These are phyloP conservation scores for Candida rishiriensis DNA, from an alignment of 805 yeast genomes.

Conservation along the genomic window DNA sequence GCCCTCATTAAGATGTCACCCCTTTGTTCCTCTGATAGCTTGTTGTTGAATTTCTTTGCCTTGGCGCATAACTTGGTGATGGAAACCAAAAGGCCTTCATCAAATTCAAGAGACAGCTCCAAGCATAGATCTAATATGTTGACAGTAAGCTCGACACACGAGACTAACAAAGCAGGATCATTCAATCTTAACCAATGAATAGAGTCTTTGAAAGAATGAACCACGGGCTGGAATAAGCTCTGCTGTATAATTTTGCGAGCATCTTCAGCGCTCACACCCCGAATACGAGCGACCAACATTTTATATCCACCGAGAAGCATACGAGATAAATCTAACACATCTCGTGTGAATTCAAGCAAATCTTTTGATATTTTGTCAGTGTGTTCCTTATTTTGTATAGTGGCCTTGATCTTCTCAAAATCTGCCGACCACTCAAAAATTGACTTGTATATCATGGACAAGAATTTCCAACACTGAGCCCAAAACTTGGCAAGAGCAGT, in stretches of 20 bases:
- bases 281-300: constrained; percentile 32
- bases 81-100: constrained; percentile 50
- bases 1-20: constrained; percentile 60
- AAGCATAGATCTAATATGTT: constrained; percentile 61
- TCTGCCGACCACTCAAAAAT: constrained; percentile 70
- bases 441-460: constrained; percentile 60
- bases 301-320: constrained; percentile 61
- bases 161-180: constrained; percentile 64
- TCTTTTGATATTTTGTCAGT: constrained; percentile 21
- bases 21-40: constrained; percentile 62
- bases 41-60: constrained; percentile 65
- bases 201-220: constrained; percentile 62
- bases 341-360: constrained; percentile 70
- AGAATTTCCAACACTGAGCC: constrained; percentile 67
- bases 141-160: constrained; percentile 69
- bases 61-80: constrained; percentile 59
- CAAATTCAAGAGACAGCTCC: constrained; percentile 46
- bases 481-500: constrained; percentile 46
- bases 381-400: constrained; percentile 12
- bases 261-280: constrained; percentile 8
- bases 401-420: constrained; percentile 24
- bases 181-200: constrained; percentile 80
- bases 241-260: constrained; percentile 18
- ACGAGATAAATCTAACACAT: constrained; percentile 75
- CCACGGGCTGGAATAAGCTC: constrained; percentile 45